Evolutionary conservation across 108 stramenopile species (phyloP), one percentile per base, ranked within the genome.

Genomic region (Mediolabrus comicus): DNA sequence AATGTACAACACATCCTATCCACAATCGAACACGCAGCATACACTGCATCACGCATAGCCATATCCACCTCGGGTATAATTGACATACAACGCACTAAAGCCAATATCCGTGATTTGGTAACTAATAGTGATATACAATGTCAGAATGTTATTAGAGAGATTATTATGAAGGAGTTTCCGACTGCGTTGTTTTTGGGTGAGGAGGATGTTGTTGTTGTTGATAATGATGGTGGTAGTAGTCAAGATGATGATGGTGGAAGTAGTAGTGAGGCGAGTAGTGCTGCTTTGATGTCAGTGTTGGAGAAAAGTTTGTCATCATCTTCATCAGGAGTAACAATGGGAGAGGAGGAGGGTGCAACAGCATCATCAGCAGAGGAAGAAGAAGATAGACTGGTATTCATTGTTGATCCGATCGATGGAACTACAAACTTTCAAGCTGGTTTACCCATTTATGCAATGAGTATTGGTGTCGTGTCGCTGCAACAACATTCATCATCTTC

Each of bases 361-460:
- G n/a, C n/a, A n/a, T n/a, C n/a, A n/a, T n/a, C n/a, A n/a, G n/a
- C n/a, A 2, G 41, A 43, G 5, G 35, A 10, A 26, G 25, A 68
- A n/a, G 59, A 59, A 32, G 72, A 79, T 63, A 39, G 64, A 24
- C 74, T 86, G 59, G 43, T 92, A 35, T 92, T 89, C 82, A 71
- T 92, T 54, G 87, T 88, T 31, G 82, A 83, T 83, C 82, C 82
- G 16, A 83, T 83, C 73, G 91, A 92, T 65, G 91, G 91, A 0
- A 92, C 91, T 0, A 87, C 86, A 10, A 90, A 90, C 49, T 90
- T 90, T 81, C 75, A 76, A 71, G 75, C 75, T 25, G 55, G 55
- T 56, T 77, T 90, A 51, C 89, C 89, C 10, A 86, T 93, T 8
- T 85, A 86, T 72, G 87, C 88, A 14, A 73, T 89, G 65, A 88